Conservation (phyloP, 768 basidiomycete genomes). For the Cystofilobasidium macerans region DNA sequence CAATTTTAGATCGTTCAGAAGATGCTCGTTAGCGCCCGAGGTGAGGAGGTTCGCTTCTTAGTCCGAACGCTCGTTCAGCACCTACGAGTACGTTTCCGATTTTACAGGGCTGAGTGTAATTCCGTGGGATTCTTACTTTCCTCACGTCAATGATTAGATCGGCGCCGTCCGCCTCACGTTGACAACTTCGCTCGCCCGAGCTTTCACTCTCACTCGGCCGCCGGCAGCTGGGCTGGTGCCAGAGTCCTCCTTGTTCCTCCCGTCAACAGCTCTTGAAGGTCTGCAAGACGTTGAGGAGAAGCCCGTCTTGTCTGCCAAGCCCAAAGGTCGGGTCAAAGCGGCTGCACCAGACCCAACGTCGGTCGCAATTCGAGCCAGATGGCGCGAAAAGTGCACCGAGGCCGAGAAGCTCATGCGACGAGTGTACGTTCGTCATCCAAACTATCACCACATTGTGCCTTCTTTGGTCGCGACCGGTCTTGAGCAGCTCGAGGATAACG, state of each 20-base stretch:
- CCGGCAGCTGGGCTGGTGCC: constrained; percentile 4
- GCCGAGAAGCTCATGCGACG: constrained; percentile 46
- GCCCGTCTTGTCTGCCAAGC: background rate
- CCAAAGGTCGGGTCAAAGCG: constrained; percentile 6
- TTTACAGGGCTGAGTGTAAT: background rate
- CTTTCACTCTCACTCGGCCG: constrained; percentile 54
- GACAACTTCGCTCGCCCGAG: constrained; percentile 65
- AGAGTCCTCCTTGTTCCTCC: constrained; percentile 12
- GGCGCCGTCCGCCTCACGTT: constrained; percentile 79
- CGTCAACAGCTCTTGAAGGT: background rate
- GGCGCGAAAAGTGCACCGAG: constrained; percentile 34
- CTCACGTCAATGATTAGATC: constrained; percentile 43
- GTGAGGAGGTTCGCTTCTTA: constrained; percentile 78
- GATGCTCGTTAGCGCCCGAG: constrained; percentile 68
- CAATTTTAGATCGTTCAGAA: constrained; percentile 54
- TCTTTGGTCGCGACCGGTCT: constrained; percentile 39
- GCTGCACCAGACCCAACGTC: background rate
- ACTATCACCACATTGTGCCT: constrained; percentile 47
- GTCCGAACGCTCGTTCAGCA: constrained; percentile 42
- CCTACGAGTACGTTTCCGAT: constrained; percentile 30
- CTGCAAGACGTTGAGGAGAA: background rate
- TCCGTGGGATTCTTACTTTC: background rate
- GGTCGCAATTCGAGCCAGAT: background rate
- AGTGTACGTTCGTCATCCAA: constrained; percentile 68
- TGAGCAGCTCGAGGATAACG: constrained; percentile 5